Conservation (phyloP, 371 early-diverging fungal species). For the Gilbertella persicaria region DNA sequence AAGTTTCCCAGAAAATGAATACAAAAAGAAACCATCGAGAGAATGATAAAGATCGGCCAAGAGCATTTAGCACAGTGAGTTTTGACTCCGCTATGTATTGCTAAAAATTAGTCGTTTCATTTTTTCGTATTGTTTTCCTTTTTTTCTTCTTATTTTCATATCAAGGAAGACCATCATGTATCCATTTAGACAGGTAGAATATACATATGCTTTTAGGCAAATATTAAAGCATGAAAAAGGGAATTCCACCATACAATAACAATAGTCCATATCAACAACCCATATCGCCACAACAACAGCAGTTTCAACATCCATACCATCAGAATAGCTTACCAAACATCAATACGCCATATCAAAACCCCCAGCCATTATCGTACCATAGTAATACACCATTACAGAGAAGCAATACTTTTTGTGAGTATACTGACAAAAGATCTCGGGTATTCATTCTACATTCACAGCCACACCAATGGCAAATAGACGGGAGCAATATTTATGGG, state of each 20-base stretch:
- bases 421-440: not conserved
- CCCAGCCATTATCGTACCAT: not conserved
- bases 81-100: too few species aligned
- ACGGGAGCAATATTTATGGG: constrained; percentile 51
- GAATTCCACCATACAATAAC: not conserved
- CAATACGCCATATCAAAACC: not conserved
- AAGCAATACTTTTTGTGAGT: not conserved
- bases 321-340: not conserved
- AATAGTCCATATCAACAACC: not conserved
- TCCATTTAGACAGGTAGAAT: not conserved
- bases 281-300: not conserved
- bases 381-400: not conserved
- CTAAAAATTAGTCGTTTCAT: too few species aligned
- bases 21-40: too few species aligned
- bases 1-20: too few species aligned
- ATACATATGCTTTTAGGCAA: not conserved
- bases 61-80: too few species aligned
- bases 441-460: not conserved
- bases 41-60: too few species aligned
- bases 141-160: too few species aligned
- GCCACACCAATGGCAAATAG: constrained; percentile 17
- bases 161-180: too few species aligned
- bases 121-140: too few species aligned
- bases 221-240: not conserved
- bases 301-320: not conserved